phyloP scores from a whole-genome alignment of 83 land plant species.

The Picea abies region DNA sequence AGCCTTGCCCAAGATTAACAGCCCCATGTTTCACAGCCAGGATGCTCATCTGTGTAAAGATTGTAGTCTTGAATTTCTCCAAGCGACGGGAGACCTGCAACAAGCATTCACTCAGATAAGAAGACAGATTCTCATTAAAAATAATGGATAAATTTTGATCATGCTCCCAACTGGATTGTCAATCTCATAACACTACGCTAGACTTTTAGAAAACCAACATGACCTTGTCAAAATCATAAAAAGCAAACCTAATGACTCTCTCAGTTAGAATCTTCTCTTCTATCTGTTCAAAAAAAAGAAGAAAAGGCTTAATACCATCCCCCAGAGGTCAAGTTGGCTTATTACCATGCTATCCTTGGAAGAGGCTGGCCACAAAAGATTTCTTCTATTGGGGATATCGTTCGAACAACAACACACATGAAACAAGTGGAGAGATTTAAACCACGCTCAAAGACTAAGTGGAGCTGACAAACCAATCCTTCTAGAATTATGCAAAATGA shows the following conservation, averaged over 20 bases:
- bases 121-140: background rate
- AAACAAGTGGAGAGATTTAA: too few species aligned
- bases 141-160: background rate
- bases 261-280: too few species aligned
- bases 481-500: too few species aligned
- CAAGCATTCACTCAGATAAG: background rate
- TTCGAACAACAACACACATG: too few species aligned
- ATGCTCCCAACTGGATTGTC: background rate
- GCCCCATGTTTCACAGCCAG: slow-evolving; percentile 91
- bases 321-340: too few species aligned
- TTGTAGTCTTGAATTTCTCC: slow-evolving; percentile 94
- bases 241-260: background rate
- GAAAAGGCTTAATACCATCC: too few species aligned
- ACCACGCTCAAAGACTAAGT: too few species aligned
- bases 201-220: background rate
- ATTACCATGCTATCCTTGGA: too few species aligned
- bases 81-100: slow-evolving; percentile 84
- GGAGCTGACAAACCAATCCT: too few species aligned
- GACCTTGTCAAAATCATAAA: background rate
- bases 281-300: too few species aligned
- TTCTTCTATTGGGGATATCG: too few species aligned
- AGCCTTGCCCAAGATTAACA: slow-evolving; percentile 96
- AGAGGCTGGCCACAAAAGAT: too few species aligned
- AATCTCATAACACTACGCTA: background rate
- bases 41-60: slow-evolving; percentile 88